Evolutionary conservation across 352 stramenopile species (phyloP), one percentile per base, ranked within the genome.

Genomic region (Pythium insidiosum): DNA sequence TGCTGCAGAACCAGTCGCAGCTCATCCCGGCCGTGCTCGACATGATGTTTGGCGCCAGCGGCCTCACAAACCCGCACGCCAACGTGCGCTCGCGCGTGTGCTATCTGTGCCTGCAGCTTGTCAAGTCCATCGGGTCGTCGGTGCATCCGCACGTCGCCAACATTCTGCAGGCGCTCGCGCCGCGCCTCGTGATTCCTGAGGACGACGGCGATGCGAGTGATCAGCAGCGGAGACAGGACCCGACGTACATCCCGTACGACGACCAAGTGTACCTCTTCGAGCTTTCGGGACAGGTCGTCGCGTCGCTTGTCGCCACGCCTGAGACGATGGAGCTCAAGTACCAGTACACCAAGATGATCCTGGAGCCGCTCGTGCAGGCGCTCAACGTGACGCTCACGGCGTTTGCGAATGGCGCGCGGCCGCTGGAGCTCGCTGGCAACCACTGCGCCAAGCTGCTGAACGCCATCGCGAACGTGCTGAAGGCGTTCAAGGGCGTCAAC

Each of bases 191-290:
- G 5, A 62, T 93, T 15, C 47, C 60, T 1, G 61, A 66, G 1
- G 70, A 82, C 18, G 56, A 51, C 6, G 63, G 68, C 16, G 57
- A 63, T 5, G 36, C 28, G 9, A n/a, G n/a, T n/a, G n/a, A n/a
- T n/a, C n/a, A 69, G 7, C 53, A 39, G 5, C 66, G 58, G 12
- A 45, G 69, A 39, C 63, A 68, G 22, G 68, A 73, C 25, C 60
- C 70, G 25, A 74, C 59, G 4, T 75, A 75, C 23, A 63, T 89
- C 39, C 63, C 72, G 1, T 72, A 76, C 35, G 76, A 88, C 23
- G 80, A 93, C 43, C 79, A 88, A 45, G 43, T 93, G 28, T 93
- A 93, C 49, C 60, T 95, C 12, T 95, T 93, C 47, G 80, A 95
- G 52, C 63, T 93, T 1, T 72, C 80, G 5, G 82, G 83, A 5